A percentile compares a stretch with the other conserved stretches of the same genome.
Evolutionary conservation across 768 basidiomycete genomes (phyloP).

Genomic region (Phanerodontia chrysosporium): DNA sequence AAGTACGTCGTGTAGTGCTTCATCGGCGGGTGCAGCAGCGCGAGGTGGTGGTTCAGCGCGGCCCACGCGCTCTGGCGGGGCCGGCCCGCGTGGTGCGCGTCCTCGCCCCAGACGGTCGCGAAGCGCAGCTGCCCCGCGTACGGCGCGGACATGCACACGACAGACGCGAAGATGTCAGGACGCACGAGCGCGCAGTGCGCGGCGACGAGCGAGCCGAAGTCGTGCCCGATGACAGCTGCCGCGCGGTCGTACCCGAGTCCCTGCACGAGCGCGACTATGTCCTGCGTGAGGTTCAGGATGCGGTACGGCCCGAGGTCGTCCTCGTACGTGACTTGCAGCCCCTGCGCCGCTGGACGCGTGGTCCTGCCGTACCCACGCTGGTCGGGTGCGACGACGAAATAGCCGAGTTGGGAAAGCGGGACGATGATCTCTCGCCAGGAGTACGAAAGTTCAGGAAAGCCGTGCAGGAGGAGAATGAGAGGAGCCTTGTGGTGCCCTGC

Average conservation of each 20-base stretch:
- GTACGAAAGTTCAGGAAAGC: slow-evolving; percentile 64
- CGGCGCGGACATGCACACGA: slow-evolving; percentile 59
- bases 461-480: slow-evolving; percentile 56
- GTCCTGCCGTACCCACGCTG: slow-evolving; percentile 50
- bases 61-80: slow-evolving; percentile 8
- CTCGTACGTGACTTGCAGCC: slow-evolving; percentile 32
- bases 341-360: slow-evolving; percentile 7
- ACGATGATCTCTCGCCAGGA: slow-evolving; percentile 59
- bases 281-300: slow-evolving; percentile 46
- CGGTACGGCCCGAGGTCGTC: slow-evolving; percentile 50
- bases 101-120: slow-evolving; percentile 18
- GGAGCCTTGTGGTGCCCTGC: slow-evolving; percentile 31
- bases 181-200: slow-evolving; percentile 49
- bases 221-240: slow-evolving; percentile 55
- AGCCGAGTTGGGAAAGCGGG: slow-evolving; percentile 47
- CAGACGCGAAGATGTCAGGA: slow-evolving; percentile 51
- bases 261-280: slow-evolving; percentile 47
- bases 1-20: slow-evolving; percentile 58
- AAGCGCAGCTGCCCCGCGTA: slow-evolving; percentile 41
- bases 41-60: slow-evolving; percentile 25
- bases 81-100: neutral
- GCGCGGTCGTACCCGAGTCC: slow-evolving; percentile 45
- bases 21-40: slow-evolving; percentile 42
- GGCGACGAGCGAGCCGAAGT: slow-evolving; percentile 53
- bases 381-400: slow-evolving; percentile 62